phyloP scores from a whole-genome alignment of 2,329 filamentous ascomycete genomes.

The Amylocarpus encephaloides region DNA sequence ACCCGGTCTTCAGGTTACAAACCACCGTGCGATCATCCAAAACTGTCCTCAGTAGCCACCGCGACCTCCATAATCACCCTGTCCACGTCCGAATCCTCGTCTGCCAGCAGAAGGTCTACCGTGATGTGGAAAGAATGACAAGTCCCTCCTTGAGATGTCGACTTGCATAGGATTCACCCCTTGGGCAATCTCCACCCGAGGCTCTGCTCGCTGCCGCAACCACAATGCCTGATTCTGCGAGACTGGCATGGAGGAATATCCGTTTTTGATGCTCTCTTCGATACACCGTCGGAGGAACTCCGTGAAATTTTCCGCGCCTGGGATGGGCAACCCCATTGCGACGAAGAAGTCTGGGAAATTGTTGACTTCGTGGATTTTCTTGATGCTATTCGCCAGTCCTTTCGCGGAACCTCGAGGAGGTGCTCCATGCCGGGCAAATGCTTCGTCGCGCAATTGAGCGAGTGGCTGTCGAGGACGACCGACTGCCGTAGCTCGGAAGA shows the following conservation, averaged over 20 bases:
- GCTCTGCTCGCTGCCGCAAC: slow-evolving; percentile 15
- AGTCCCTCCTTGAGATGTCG: neutral
- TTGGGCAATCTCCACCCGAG: neutral
- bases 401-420: slow-evolving; percentile 38
- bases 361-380: slow-evolving; percentile 37
- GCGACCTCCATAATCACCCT: neutral
- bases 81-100: neutral
- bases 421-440: slow-evolving; percentile 42
- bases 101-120: neutral
- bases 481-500: slow-evolving; percentile 42
- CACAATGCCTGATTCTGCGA: slow-evolving; percentile 19
- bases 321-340: slow-evolving; percentile 37
- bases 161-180: neutral
- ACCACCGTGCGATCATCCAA: too few species aligned
- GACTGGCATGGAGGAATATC: slow-evolving; percentile 30
- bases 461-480: slow-evolving; percentile 33
- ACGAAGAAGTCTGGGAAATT: slow-evolving; percentile 38
- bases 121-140: neutral
- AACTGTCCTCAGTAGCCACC: neutral
- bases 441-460: slow-evolving; percentile 36
- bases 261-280: slow-evolving; percentile 29
- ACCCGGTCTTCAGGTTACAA: too few species aligned
- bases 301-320: slow-evolving; percentile 29
- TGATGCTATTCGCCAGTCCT: slow-evolving; percentile 38
- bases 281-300: slow-evolving; percentile 33